Evolutionary conservation across 225 moss, liverwort and hornwort genomes (phyloP).

Genomic region (Antitrichia curtipendula): DNA sequence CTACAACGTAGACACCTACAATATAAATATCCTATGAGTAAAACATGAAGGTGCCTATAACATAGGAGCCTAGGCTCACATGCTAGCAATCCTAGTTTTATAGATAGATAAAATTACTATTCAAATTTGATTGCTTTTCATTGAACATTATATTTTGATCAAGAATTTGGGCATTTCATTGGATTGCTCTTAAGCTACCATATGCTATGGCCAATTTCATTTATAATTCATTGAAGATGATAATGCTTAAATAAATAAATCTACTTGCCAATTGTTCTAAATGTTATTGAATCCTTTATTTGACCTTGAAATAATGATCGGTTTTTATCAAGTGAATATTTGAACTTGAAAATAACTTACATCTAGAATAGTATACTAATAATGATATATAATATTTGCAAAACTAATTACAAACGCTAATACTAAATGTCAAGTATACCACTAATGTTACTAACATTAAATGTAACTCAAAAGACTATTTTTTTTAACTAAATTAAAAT

Average conservation of each 20-base stretch:
- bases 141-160: neutral
- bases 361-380: neutral
- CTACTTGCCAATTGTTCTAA: too few relatives aligned
- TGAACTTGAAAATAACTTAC: neutral
- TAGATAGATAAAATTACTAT: neutral
- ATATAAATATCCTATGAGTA: too few relatives aligned
- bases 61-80: too few relatives aligned
- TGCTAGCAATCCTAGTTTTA: too few relatives aligned
- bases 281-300: neutral
- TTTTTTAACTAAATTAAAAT: neutral
- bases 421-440: neutral
- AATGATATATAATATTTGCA: too few relatives aligned
- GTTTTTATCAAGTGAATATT: neutral
- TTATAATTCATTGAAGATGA: neutral
- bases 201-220: neutral
- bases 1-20: too few relatives aligned
- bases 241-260: neutral
- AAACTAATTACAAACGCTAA: neutral
- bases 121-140: too few relatives aligned
- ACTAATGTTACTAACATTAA: neutral
- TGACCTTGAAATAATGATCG: neutral
- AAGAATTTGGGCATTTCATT: neutral
- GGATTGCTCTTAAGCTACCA: neutral
- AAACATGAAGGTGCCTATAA: too few relatives aligned
- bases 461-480: too few relatives aligned